Conservation (phyloP, 75 land plant species). For the Cryptomeria japonica region DNA sequence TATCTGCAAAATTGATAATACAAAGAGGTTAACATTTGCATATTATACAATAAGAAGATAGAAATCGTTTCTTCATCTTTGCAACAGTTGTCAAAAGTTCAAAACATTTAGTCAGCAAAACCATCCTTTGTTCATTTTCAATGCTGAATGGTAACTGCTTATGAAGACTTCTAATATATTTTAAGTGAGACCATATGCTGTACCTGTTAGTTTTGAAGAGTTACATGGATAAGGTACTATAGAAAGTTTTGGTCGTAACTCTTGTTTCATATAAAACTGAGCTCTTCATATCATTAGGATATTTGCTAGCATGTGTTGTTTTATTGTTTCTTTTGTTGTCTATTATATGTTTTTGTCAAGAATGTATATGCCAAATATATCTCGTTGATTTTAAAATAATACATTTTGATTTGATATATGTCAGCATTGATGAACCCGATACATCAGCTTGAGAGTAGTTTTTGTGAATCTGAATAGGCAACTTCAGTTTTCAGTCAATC, state of each 20-base stretch:
- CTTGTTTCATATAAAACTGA: background rate
- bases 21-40: background rate
- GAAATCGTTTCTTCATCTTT: background rate
- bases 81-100: background rate
- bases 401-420: background rate
- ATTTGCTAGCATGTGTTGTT: background rate
- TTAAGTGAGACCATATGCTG: background rate
- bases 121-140: background rate
- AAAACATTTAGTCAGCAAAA: background rate
- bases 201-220: background rate
- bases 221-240: background rate
- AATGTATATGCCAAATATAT: background rate
- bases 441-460: background rate
- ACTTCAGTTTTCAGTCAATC: background rate
- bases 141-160: background rate
- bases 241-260: background rate
- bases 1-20: conserved; percentile 33
- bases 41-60: background rate
- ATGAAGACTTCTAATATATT: background rate
- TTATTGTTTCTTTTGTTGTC: background rate
- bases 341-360: background rate
- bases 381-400: background rate
- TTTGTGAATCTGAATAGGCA: background rate
- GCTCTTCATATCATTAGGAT: too few relatives aligned
- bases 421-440: background rate